Evolutionary conservation across 139 green algal genomes (phyloP), one percentile per base, ranked within the genome.

Genomic region (Pseudopediastrum boryanum): DNA sequence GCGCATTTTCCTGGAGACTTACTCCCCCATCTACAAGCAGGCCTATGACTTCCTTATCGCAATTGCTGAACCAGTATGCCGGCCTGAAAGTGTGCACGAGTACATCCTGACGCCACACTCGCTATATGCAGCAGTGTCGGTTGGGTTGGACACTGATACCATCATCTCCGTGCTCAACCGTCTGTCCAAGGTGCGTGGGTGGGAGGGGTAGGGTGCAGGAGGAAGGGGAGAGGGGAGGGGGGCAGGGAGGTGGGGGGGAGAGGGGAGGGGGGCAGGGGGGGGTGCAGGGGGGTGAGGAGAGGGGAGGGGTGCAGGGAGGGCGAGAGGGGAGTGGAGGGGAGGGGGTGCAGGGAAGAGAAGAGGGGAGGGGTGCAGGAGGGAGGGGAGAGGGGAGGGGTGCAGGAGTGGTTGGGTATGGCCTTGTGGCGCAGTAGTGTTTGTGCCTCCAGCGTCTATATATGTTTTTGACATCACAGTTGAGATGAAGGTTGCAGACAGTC

Each of bases 11-110:
- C 84, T 99, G 71, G 96, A 99, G 83, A 98, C 96, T 4, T 99
- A 96, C 85, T 97, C 92, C 2, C 90, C 91, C 25, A 87, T 98
- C 44, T 99, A 99, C 88, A 96, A 95, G 75, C 89, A 92, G 83
- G 96, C 96, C 7, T 98, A 98, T 75, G 96, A 99, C 86, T 99
- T 99, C 75, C 85, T 99, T 0, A 98, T 99, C 64, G 94, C 96
- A 25, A 93, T 99, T n/a, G 92, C 96, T 3, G 96, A 98, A 89
- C 94, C 94, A 9, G 91, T 98, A 10, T 97, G 92, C 65, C 87
- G 94, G 1, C 94, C 95, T 5, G 93, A 99, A 87, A 81, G 62
- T 38, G 78, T 98, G 29, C 95, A 98, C 85, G 94, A 98, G 89
- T 99, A 99, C 84, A 82, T 89, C 76, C 89, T 99, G 16, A 99